A percentile compares a stretch with the other conserved stretches of the same genome.
Conservation (phyloP, 805 yeast species). For the Candida rishiriensis region DNA sequence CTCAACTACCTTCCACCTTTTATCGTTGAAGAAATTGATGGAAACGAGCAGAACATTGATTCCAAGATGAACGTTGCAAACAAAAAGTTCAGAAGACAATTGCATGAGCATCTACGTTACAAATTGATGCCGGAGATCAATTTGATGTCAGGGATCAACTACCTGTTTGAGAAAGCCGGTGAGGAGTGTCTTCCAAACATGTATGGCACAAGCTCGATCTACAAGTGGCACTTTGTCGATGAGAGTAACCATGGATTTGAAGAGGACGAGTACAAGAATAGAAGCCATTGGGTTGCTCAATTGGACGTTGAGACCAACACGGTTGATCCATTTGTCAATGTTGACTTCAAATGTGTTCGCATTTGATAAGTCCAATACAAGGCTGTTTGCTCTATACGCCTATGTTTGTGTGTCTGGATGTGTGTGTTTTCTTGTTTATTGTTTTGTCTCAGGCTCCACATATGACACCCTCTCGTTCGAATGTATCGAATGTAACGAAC, state of each 20-base stretch:
- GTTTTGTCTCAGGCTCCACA: background rate
- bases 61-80: constrained; percentile 60
- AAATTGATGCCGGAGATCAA: constrained; percentile 57
- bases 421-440: background rate
- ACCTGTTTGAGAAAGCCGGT: constrained; percentile 32
- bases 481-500: too few species aligned
- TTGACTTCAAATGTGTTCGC: constrained; percentile 39
- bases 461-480: too few species aligned
- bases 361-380: background rate
- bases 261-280: constrained; percentile 35
- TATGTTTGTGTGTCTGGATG: background rate
- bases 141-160: constrained; percentile 42
- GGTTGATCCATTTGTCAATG: constrained; percentile 57
- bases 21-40: constrained; percentile 53
- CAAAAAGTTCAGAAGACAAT: constrained; percentile 56
- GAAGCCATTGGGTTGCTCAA: constrained; percentile 54
- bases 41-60: constrained; percentile 58
- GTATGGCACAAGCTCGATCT: constrained; percentile 31
- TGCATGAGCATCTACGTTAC: constrained; percentile 62
- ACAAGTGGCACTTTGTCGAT: constrained; percentile 56
- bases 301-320: constrained; percentile 57
- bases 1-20: constrained; percentile 33
- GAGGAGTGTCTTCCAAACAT: constrained; percentile 38
- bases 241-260: constrained; percentile 44
- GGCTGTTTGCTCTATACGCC: too few species aligned